Conservation (phyloP, 2,329 filamentous ascomycete species). For the Teratosphaeria zuluensis region DNA sequence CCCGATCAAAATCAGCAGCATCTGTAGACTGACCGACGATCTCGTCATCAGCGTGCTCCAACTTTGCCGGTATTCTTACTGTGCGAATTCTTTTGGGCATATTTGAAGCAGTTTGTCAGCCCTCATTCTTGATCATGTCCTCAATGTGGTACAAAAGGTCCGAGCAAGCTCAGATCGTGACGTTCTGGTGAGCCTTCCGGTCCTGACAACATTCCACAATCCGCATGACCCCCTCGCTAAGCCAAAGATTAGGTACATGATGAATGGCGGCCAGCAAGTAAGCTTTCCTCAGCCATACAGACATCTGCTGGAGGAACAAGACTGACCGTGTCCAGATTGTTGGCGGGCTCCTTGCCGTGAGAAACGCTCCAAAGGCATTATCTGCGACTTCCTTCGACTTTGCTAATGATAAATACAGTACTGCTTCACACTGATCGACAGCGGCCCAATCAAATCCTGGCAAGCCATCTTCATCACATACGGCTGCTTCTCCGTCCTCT, state of each 20-base stretch:
- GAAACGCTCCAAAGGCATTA: neutral
- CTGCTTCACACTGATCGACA: conserved; percentile 29
- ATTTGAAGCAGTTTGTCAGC: conserved; percentile 34
- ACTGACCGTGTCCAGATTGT: conserved; percentile 39
- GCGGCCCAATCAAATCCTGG: conserved; percentile 39
- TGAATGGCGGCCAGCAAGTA: conserved; percentile 54
- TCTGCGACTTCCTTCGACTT: conserved; percentile 7
- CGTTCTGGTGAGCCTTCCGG: neutral
- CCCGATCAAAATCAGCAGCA: neutral
- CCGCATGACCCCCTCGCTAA: too few relatives aligned
- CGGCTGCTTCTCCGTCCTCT: conserved; percentile 53
- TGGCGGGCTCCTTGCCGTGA: conserved; percentile 38
- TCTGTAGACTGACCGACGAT: neutral
- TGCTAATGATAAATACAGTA: conserved; percentile 45
- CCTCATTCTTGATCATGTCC: neutral
- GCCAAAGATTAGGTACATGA: conserved; percentile 1
- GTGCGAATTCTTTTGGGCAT: conserved; percentile 46
- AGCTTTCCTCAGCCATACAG: neutral
- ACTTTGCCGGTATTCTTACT: conserved; percentile 46
- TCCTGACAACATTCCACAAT: too few relatives aligned
- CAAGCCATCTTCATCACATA: conserved; percentile 60
- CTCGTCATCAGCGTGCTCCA: neutral
- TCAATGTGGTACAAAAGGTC: conserved; percentile 39
- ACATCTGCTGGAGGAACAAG: too few relatives aligned
- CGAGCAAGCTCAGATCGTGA: conserved; percentile 45